Percentiles rank a stretch among this genome's conserved stretches.
phyloP scores from a whole-genome alignment of 371 early-diverging fungal species.

The Rhizopus stolonifer region DNA sequence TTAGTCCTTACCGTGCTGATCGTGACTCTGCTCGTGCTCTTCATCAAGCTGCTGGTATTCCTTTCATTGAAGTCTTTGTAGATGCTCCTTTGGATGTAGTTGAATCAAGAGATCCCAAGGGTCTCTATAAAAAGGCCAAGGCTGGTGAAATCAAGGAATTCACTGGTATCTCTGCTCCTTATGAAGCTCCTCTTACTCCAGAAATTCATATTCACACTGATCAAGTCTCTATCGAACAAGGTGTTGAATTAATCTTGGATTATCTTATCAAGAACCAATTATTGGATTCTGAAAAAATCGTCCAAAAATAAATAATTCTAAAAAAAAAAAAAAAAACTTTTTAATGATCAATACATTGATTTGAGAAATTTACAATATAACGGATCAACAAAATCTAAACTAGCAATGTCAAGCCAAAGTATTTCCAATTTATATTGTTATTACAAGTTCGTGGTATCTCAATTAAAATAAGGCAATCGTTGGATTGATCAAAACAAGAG shows the following conservation, averaged over 20 bases:
- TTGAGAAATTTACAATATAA: background rate
- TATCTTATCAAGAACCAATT: slow-evolving; percentile 38
- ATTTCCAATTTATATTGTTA: too few species aligned
- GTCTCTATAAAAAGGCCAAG: slow-evolving; percentile 93
- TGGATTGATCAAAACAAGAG: too few species aligned
- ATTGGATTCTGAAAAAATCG: slow-evolving; percentile 25
- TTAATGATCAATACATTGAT: too few species aligned
- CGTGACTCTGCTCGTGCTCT: slow-evolving; percentile 79
- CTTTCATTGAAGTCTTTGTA: slow-evolving; percentile 83
- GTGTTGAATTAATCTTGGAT: slow-evolving; percentile 51
- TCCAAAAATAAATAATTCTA: slow-evolving; percentile 12
- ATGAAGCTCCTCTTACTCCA: slow-evolving; percentile 82
- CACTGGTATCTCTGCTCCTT: slow-evolving; percentile 92
- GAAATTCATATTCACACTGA: slow-evolving; percentile 87
- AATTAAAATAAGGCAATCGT: too few species aligned
- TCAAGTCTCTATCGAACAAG: slow-evolving; percentile 67
- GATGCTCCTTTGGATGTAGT: slow-evolving; percentile 88
- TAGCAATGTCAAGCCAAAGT: too few species aligned
- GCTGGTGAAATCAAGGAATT: slow-evolving; percentile 92
- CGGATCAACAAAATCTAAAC: background rate
- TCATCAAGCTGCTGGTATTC: slow-evolving; percentile 73
- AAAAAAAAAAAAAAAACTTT: background rate
- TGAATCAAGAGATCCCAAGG: slow-evolving; percentile 93
- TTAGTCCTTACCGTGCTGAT: slow-evolving; percentile 85
- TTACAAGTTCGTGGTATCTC: too few species aligned